Base-by-base conservation (phyloP, 306 rosid genomes). In the Cucurbita pepo region DNA sequence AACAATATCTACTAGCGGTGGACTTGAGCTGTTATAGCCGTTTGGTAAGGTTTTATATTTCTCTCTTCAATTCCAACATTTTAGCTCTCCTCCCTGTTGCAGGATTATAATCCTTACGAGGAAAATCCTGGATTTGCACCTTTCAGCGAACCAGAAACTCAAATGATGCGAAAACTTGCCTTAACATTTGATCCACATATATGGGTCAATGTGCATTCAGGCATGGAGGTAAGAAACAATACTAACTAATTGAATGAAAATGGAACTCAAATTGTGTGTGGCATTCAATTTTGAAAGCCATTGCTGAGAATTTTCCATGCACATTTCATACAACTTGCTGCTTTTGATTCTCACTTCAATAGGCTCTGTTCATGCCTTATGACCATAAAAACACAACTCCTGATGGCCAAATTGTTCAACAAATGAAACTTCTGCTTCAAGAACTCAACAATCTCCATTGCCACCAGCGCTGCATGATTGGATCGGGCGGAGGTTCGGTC, bases 361-460 rank as follows among this genome's bases (percentile, higher is more conserved):
- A 95, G 99, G 99, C 99, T 60, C 84, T 95, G 51, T 95, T 95
- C 80, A 95, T 89, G 99, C 99, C 99, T 12, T 95, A 95, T 47
- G 99, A 95, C 82, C 99, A 95, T 80, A 95, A 86, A 86, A 95
- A 95, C 83, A 82, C 84, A 47, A 95, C 95, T 21, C 99, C 95
- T 38, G 87, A 74, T 65, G 97, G 97, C 77, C 61, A 78, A 75
- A 80, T 83, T 54, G 75, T 85, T n/a, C 85, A 85, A 61, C 88
- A 55, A 77, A 91, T 95, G 97, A 91, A 86, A 75, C 76, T 79
- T 34, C 72, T 95, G 87, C 97, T 95, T 79, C 87, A 91, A 83
- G 85, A 91, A 80, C 83, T 95, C 80, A 91, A 89, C 81, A 69
- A 45, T 53, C 92, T 81, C 71, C 96, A 95, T 85, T 91, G 88